phyloP scores from a whole-genome alignment of 2,329 filamentous ascomycete species.

The Aspergillus bombycis region DNA sequence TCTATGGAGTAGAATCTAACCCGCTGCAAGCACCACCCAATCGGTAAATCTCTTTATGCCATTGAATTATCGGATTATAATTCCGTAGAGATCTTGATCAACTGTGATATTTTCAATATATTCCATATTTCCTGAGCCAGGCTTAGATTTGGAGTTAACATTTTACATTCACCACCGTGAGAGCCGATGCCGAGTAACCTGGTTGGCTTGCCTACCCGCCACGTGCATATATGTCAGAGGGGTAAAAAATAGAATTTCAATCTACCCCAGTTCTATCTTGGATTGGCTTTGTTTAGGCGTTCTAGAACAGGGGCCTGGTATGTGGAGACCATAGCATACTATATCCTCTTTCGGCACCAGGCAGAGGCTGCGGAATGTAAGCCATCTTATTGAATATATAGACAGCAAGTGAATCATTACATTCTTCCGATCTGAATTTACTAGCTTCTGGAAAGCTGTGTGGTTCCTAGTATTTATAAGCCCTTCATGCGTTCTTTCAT shows the following conservation, averaged over 20 bases:
- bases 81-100: not conserved
- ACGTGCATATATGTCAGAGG: not conserved
- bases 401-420: not conserved
- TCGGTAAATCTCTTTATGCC: not conserved
- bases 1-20: not conserved
- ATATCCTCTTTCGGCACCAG: not conserved
- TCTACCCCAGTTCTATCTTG: not conserved
- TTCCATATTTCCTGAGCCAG: not conserved
- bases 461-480: not conserved
- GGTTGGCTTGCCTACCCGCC: not conserved
- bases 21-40: not conserved
- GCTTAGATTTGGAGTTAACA: not conserved
- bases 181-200: not conserved
- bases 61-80: not conserved
- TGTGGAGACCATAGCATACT: not conserved
- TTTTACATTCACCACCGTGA: not conserved
- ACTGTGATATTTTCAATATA: not conserved
- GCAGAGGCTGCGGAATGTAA: not conserved
- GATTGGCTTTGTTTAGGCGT: not conserved
- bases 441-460: not conserved
- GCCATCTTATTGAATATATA: not conserved
- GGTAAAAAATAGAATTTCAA: not conserved
- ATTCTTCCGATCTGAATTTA: not conserved
- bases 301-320: constrained; percentile 1
- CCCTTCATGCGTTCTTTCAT: not conserved